phyloP scores from a whole-genome alignment of 148 eudicot species.

The Vaccinium vitisidaea region DNA sequence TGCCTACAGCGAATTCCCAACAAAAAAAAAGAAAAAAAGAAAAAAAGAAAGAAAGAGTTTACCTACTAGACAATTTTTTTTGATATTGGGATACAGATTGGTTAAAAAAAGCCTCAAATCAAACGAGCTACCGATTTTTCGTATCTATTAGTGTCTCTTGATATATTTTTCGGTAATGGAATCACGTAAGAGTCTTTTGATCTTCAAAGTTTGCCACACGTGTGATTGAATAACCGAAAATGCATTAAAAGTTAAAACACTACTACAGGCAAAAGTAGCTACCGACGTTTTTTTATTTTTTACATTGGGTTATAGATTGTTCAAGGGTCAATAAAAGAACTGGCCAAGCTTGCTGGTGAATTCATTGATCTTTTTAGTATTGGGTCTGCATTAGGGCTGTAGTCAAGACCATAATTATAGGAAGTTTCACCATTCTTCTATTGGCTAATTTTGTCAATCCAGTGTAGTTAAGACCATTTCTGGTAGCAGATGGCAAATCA shows the following conservation, averaged over 20 bases:
- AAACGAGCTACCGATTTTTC: too few species aligned
- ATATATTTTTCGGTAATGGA: too few species aligned
- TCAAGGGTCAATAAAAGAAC: neutral
- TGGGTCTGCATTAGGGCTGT: neutral
- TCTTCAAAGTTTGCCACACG: too few species aligned
- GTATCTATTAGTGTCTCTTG: too few species aligned
- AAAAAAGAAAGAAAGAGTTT: too few species aligned
- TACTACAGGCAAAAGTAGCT: neutral
- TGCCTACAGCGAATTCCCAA: neutral
- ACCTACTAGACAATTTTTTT: too few species aligned
- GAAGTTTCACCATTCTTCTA: neutral
- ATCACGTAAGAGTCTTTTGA: too few species aligned
- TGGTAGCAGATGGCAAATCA: neutral
- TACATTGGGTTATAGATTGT: neutral
- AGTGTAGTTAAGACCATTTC: neutral
- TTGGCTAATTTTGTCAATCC: constrained; percentile 2
- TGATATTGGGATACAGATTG: too few species aligned
- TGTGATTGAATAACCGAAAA: too few species aligned
- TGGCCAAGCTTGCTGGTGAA: neutral
- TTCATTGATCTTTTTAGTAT: neutral
- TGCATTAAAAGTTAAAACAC: too few species aligned
- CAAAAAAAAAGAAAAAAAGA: too few species aligned
- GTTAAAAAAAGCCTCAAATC: too few species aligned
- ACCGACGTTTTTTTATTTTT: neutral
- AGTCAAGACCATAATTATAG: neutral